A percentile compares a stretch with the other conserved stretches of the same genome.
phyloP scores from a whole-genome alignment of 2,329 filamentous ascomycete genomes.

The Didymosphaeria variabile region DNA sequence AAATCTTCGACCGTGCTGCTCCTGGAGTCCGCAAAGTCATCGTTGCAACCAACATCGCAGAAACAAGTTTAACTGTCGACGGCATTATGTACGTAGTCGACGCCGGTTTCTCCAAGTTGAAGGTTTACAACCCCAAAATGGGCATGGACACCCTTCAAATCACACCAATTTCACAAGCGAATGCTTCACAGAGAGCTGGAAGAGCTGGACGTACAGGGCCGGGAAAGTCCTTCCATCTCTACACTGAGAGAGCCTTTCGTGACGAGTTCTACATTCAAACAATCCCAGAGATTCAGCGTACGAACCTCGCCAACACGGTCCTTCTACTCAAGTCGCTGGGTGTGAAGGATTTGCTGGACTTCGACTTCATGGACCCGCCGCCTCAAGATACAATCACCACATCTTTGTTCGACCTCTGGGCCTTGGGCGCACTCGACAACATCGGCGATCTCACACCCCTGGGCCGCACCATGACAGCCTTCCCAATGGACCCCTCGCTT shows the following conservation, averaged over 20 bases:
- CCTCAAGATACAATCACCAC: constrained; percentile 98
- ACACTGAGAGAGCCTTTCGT: constrained; percentile 92
- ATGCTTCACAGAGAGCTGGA: constrained; percentile 90
- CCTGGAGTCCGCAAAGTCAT: constrained; percentile 96
- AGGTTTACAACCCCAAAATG: constrained; percentile 98
- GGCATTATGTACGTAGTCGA: constrained; percentile 99
- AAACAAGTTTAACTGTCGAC: constrained; percentile 96
- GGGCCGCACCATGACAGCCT: constrained; percentile 92
- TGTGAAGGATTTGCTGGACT: constrained; percentile 92
- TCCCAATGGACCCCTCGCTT: constrained; percentile 96
- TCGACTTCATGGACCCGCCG: constrained; percentile 99
- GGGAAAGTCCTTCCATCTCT: constrained; percentile 93
- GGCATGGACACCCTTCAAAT: constrained; percentile 99
- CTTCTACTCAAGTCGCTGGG: constrained; percentile 93
- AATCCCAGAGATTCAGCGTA: constrained; percentile 96
- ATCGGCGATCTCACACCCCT: constrained; percentile 89
- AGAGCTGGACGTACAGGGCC: constrained; percentile 94
- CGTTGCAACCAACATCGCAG: constrained; percentile 97
- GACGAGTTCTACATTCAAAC: constrained; percentile 97
- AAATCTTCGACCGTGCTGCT: constrained; percentile 92
- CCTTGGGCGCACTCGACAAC: constrained; percentile 91
- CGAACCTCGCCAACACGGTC: constrained; percentile 94
- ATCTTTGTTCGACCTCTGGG: constrained; percentile 97
- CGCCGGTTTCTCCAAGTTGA: constrained; percentile 93
- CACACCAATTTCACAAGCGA: constrained; percentile 96